Evolutionary conservation across 2,329 filamentous ascomycete species (phyloP).

Genomic region (Exophiala dermatitidis): DNA sequence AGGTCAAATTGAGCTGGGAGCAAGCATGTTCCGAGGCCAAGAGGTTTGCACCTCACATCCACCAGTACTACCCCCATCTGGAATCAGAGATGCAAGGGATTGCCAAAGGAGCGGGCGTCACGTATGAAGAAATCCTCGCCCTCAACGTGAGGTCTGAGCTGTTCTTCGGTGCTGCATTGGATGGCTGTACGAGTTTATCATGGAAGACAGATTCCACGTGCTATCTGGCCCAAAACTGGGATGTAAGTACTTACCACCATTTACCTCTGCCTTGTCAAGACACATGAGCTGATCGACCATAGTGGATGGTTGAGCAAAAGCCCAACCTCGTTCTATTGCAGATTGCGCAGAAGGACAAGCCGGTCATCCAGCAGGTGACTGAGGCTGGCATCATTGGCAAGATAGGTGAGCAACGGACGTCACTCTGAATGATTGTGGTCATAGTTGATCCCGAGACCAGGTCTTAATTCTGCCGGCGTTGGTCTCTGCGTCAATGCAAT

Average conservation of each 20-base stretch:
- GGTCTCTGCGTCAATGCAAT: conserved; percentile 52
- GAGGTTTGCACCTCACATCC: conserved; percentile 1
- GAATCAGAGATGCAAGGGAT: conserved; percentile 36
- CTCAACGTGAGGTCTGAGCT: conserved; percentile 55
- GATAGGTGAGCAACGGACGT: conserved; percentile 1
- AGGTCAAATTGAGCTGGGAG: conserved; percentile 1
- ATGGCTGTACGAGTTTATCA: conserved; percentile 50
- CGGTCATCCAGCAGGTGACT: conserved; percentile 47
- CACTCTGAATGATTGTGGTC: background rate
- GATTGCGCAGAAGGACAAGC: conserved; percentile 41
- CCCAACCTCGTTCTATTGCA: conserved; percentile 44
- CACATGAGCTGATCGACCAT: background rate
- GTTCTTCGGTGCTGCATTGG: conserved; percentile 48
- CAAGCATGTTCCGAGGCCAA: background rate
- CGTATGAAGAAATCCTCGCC: conserved; percentile 47
- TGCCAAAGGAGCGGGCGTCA: conserved; percentile 43
- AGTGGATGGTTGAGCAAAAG: conserved; percentile 43
- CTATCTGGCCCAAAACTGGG: conserved; percentile 51
- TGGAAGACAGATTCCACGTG: conserved; percentile 38
- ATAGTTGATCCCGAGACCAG: conserved; percentile 29
- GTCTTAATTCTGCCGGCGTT: conserved; percentile 45
- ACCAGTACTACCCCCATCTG: conserved; percentile 1
- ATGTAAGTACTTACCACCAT: conserved; percentile 33
- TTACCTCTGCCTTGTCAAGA: background rate
- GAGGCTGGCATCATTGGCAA: conserved; percentile 31